These are phyloP conservation scores for Mychonastes homosphaera DNA, from an alignment of 139 green algal species.

Conservation along the genomic window DNA sequence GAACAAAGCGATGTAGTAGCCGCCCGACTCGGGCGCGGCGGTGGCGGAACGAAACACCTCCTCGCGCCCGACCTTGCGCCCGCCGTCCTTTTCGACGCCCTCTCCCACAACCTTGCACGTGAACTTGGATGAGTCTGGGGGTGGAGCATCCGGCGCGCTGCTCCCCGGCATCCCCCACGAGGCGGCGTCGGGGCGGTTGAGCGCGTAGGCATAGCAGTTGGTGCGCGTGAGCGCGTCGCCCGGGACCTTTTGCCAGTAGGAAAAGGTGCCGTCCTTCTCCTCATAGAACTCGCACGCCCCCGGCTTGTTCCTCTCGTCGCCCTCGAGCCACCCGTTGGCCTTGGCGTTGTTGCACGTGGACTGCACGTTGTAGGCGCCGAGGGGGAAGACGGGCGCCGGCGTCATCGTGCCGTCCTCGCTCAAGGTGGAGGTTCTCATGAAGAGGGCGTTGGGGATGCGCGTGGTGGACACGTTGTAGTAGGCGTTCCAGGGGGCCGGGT, in stretches of 20 bases:
- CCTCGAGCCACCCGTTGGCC: no score
- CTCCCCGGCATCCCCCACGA: no score
- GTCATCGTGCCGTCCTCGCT: no score
- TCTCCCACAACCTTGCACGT: no score
- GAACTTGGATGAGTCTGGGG: no score
- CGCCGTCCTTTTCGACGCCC: slow-evolving; percentile 14
- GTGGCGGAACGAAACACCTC: no score
- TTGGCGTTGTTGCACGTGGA: slow-evolving; percentile 14
- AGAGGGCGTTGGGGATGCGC: no score
- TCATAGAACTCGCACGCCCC: no score
- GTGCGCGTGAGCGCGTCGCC: slow-evolving; percentile 13
- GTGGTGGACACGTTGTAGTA: slow-evolving; percentile 4
- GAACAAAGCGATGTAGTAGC: slow-evolving; percentile 19
- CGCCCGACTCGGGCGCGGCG: slow-evolving; percentile 8
- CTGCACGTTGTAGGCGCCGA: slow-evolving; percentile 17
- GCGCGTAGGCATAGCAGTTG: slow-evolving; percentile 24
- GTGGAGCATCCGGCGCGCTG: no score
- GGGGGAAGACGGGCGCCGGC: slow-evolving; percentile 16
- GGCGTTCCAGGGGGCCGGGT: slow-evolving; percentile 5
- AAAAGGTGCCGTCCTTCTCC: slow-evolving; percentile 15
- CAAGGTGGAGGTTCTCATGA: no score
- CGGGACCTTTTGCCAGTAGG: slow-evolving; percentile 19
- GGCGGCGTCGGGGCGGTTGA: slow-evolving; percentile 1
- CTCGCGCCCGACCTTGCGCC: neutral
- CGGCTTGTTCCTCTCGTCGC: neutral